Conservation (phyloP, 441 rosid genomes). For the Aquilaria agallochum region DNA sequence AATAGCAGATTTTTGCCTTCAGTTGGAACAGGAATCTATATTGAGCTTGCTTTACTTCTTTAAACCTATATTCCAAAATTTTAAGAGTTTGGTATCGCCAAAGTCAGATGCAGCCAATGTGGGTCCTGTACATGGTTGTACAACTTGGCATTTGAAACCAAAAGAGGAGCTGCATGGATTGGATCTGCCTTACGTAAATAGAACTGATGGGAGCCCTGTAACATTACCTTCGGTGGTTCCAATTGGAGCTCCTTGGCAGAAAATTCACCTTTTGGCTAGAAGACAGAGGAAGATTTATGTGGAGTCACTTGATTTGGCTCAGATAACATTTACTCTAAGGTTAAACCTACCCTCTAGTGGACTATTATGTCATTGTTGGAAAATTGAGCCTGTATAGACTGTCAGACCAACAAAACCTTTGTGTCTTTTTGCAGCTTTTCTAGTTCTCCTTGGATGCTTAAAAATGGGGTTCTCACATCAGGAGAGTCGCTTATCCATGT, state of each 20-base stretch:
- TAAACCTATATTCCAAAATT: constrained; percentile 62
- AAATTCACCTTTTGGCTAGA: constrained; percentile 77
- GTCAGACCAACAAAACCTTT: constrained; percentile 18
- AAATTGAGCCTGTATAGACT: constrained; percentile 7
- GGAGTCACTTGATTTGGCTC: constrained; percentile 79
- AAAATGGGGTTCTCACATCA: constrained; percentile 68
- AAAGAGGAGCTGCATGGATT: constrained; percentile 32
- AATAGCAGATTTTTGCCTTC: constrained; percentile 74
- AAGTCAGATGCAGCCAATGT: constrained; percentile 50
- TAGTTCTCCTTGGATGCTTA: constrained; percentile 93
- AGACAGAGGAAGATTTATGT: constrained; percentile 84
- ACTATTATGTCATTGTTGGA: constrained; percentile 16
- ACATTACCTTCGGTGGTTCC: constrained; percentile 74
- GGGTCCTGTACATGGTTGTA: constrained; percentile 24
- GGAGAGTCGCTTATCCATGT: constrained; percentile 94
- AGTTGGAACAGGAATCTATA: constrained; percentile 87
- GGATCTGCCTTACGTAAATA: constrained; percentile 29
- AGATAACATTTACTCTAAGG: constrained; percentile 84
- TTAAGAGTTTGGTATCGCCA: constrained; percentile 51
- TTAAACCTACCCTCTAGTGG: constrained; percentile 15
- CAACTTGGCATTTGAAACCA: constrained; percentile 27
- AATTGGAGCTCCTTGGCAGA: constrained; percentile 98
- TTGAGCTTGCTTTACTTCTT: constrained; percentile 65
- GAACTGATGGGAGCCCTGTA: constrained; percentile 35
- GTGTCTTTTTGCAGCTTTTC: constrained; percentile 64